Percentiles rank a stretch among this genome's conserved stretches.
Evolutionary conservation across 805 yeast genomes (phyloP).

Genomic region (Metschnikowia baotianmanensis): DNA sequence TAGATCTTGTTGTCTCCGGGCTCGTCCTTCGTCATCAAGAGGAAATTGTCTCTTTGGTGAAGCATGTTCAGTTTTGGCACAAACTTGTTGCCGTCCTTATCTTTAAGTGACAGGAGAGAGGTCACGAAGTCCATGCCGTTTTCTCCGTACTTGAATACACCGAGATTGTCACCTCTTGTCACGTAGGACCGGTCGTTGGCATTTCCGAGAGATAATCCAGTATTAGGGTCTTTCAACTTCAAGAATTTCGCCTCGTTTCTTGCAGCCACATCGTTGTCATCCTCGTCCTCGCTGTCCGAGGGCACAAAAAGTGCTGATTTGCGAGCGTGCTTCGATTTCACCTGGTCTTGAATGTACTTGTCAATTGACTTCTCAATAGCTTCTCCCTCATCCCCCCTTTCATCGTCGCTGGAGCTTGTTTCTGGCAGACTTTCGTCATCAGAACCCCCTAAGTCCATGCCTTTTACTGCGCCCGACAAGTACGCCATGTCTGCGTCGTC

Average conservation of each 20-base stretch:
- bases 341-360: constrained; percentile 6
- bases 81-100: constrained; percentile 46
- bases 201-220: constrained; percentile 67
- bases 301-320: constrained; percentile 8
- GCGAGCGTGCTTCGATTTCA: constrained; percentile 3
- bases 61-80: constrained; percentile 70
- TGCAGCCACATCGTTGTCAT: constrained; percentile 30
- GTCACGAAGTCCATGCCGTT: constrained; percentile 58
- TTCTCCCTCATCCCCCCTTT: constrained; percentile 11
- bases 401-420: constrained; percentile 28
- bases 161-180: constrained; percentile 73
- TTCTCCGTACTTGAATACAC: constrained; percentile 58
- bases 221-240: constrained; percentile 43
- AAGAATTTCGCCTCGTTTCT: constrained; percentile 19
- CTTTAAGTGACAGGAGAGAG: constrained; percentile 59
- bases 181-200: constrained; percentile 74
- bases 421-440: constrained; percentile 42
- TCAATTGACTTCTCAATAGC: constrained; percentile 23
- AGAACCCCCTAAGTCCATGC: constrained; percentile 51
- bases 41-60: constrained; percentile 67
- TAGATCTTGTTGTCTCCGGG: constrained; percentile 46
- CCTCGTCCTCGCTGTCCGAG: constrained; percentile 25
- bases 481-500: constrained; percentile 6
- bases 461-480: constrained; percentile 6
- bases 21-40: constrained; percentile 60